Evolutionary conservation across 345 rosid genomes (phyloP).

Genomic region (Eucalyptus sp.): DNA sequence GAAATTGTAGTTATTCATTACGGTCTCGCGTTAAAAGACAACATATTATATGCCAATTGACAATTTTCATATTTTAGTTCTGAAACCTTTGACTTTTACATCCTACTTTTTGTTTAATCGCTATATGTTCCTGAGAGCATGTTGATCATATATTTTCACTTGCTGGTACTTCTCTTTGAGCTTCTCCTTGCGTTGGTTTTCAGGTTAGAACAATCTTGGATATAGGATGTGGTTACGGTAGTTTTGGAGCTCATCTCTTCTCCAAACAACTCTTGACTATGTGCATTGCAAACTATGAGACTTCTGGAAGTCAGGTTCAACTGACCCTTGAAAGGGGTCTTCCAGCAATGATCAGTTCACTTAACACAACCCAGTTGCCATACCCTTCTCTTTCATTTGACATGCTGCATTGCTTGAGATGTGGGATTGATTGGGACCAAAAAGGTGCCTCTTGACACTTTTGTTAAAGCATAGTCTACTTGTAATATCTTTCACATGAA

Average conservation of each 20-base stretch:
- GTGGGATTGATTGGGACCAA: constrained; percentile 92
- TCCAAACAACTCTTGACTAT: constrained; percentile 74
- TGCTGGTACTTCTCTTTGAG: neutral
- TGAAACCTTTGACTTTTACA: neutral
- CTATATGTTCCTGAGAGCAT: neutral
- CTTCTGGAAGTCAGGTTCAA: constrained; percentile 97
- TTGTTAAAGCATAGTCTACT: neutral
- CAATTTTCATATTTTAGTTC: neutral
- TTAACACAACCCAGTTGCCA: constrained; percentile 72
- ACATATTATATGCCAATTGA: neutral
- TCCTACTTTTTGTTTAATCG: neutral
- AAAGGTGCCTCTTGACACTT: constrained; percentile 41
- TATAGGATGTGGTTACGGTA: constrained; percentile 98
- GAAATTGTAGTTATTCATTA: neutral
- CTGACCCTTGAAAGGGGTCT: constrained; percentile 97
- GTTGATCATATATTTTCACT: neutral
- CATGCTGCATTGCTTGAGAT: constrained; percentile 93
- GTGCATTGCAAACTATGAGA: constrained; percentile 93
- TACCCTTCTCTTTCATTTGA: constrained; percentile 97
- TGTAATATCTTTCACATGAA: neutral
- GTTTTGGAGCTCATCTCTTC: constrained; percentile 95
- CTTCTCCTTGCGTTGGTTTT: neutral
- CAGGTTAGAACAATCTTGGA: constrained; percentile 95
- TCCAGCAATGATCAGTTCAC: constrained; percentile 92
- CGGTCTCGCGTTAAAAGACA: neutral